These are phyloP conservation scores for Lomentospora prolificans DNA, from an alignment of 2,329 filamentous ascomycete species.

Conservation along the genomic window DNA sequence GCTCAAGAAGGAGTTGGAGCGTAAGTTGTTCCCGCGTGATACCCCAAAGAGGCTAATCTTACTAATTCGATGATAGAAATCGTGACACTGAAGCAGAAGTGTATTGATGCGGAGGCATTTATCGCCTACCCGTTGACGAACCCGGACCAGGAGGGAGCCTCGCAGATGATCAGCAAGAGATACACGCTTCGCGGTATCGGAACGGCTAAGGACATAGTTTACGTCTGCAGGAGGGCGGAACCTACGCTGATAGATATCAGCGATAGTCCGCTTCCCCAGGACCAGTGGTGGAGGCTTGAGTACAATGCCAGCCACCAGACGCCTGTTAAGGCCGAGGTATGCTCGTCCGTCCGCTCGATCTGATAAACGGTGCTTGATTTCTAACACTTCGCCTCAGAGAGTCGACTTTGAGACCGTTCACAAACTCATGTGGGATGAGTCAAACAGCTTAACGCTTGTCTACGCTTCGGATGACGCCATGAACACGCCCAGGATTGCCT, in stretches of 20 bases:
- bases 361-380: too few species aligned
- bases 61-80: constrained; percentile 3
- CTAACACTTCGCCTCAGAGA: constrained; percentile 28
- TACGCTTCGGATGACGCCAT: constrained; percentile 45
- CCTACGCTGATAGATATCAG: constrained; percentile 32
- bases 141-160: constrained; percentile 26
- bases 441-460: constrained; percentile 36
- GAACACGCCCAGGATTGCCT: constrained; percentile 19
- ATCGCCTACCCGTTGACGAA: constrained; percentile 28
- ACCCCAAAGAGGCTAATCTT: background rate
- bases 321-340: constrained; percentile 40
- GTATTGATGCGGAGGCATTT: constrained; percentile 23
- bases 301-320: constrained; percentile 27
- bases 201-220: constrained; percentile 35
- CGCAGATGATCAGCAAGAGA: constrained; percentile 31
- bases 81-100: constrained; percentile 6
- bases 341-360: too few species aligned
- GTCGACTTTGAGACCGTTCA: constrained; percentile 34
- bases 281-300: constrained; percentile 49
- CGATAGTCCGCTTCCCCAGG: constrained; percentile 19
- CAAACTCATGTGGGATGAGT: constrained; percentile 35
- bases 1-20: constrained; percentile 14
- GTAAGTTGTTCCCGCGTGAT: background rate
- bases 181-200: constrained; percentile 43
- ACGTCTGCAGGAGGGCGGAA: constrained; percentile 36